A percentile compares a stretch with the other conserved stretches of the same genome.
phyloP scores from a whole-genome alignment of 192 early-diverging fungal species.

The Backusella westeae region DNA sequence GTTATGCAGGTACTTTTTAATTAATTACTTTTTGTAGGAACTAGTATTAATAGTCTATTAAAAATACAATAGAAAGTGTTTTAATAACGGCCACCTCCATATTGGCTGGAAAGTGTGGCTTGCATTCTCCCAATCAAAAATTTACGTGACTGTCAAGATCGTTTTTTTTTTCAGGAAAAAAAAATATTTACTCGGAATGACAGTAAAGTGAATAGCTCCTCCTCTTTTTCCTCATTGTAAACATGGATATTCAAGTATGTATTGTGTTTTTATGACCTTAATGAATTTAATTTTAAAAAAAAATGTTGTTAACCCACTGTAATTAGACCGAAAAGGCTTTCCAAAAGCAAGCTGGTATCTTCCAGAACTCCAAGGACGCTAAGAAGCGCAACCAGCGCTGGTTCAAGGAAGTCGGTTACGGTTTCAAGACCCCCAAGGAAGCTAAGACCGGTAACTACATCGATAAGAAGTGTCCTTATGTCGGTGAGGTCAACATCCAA shows the following conservation, averaged over 20 bases:
- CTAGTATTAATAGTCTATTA: neutral
- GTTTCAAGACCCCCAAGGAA: slow-evolving; percentile 98
- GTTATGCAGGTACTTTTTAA: neutral
- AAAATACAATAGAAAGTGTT: neutral
- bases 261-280: neutral
- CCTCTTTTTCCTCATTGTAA: slow-evolving; percentile 5
- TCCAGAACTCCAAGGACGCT: slow-evolving; percentile 83
- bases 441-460: slow-evolving; percentile 98
- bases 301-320: neutral
- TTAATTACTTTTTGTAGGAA: neutral
- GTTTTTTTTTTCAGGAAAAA: neutral
- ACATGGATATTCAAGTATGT: slow-evolving; percentile 8
- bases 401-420: slow-evolving; percentile 99
- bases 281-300: neutral
- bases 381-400: slow-evolving; percentile 83
- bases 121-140: neutral
- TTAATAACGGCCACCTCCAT: neutral
- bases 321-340: slow-evolving; percentile 90
- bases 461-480: slow-evolving; percentile 99
- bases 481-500: slow-evolving; percentile 91
- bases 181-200: neutral
- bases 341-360: slow-evolving; percentile 95
- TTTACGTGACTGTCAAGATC: neutral
- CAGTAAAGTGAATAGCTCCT: slow-evolving; percentile 3
- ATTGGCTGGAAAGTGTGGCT: neutral